A percentile compares a stretch with the other conserved stretches of the same genome.
Conservation (phyloP, 1,139 yeast genomes). For the Protomyces pachydermus region DNA sequence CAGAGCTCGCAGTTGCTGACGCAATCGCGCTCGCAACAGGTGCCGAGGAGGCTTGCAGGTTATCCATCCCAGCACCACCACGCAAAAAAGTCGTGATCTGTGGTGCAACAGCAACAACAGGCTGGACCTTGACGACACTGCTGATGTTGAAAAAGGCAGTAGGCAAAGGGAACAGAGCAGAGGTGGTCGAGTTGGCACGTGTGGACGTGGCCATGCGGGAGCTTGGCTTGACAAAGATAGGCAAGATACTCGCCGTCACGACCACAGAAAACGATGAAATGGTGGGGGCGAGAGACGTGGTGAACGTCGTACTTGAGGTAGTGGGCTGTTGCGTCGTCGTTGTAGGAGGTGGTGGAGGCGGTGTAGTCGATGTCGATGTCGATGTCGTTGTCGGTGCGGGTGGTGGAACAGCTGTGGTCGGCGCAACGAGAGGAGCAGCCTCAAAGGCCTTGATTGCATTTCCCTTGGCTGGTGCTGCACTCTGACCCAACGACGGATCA, state of each 20-base stretch:
- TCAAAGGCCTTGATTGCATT: background rate
- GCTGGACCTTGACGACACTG: background rate
- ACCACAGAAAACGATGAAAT: constrained; percentile 31
- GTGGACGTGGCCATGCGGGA: constrained; percentile 2
- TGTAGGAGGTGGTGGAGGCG: constrained; percentile 28
- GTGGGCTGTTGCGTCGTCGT: constrained; percentile 33
- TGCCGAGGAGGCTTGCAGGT: constrained; percentile 6
- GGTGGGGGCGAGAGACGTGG: background rate
- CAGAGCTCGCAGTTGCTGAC: constrained; percentile 8
- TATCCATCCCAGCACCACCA: constrained; percentile 21
- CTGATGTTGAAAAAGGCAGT: constrained; percentile 6
- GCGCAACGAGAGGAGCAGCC: background rate
- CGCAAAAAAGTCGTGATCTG: constrained; percentile 8
- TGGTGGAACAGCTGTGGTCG: background rate
- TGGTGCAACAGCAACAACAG: background rate
- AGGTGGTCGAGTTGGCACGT: background rate
- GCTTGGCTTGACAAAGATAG: constrained; percentile 25
- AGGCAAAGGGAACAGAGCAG: background rate
- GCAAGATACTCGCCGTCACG: constrained; percentile 24
- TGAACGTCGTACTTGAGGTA: constrained; percentile 17
- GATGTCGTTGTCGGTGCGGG: constrained; percentile 6
- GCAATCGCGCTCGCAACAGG: background rate
- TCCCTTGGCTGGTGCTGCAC: background rate
- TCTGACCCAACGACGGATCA: constrained; percentile 19
- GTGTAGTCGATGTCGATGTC: background rate